phyloP scores from a whole-genome alignment of 768 basidiomycete species.

The Russula griseocarnosa region DNA sequence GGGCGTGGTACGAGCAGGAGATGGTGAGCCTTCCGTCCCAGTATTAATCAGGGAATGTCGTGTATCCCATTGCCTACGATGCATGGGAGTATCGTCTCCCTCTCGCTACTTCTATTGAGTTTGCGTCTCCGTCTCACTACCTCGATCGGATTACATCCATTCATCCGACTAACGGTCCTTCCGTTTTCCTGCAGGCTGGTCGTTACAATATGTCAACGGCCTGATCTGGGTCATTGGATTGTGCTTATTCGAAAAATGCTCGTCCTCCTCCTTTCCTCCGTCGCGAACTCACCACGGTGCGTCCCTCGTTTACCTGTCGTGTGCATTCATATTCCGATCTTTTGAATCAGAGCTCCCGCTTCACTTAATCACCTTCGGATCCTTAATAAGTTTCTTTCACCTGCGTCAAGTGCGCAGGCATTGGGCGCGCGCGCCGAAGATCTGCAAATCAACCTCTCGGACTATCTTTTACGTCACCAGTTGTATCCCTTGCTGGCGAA shows the following conservation, averaged over 20 bases:
- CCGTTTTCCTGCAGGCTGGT: slow-evolving; percentile 33
- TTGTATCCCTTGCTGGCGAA: slow-evolving; percentile 13
- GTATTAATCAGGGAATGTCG: neutral
- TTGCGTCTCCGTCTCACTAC: no score
- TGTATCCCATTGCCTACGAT: neutral
- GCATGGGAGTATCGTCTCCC: neutral
- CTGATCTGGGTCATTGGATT: slow-evolving; percentile 52
- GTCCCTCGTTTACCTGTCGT: slow-evolving; percentile 30
- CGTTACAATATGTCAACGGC: slow-evolving; percentile 40
- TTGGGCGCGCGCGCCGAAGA: slow-evolving; percentile 14
- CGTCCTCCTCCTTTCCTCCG: slow-evolving; percentile 49
- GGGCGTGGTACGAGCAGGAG: slow-evolving; percentile 34
- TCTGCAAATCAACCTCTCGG: slow-evolving; percentile 10
- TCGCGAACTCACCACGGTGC: slow-evolving; percentile 50
- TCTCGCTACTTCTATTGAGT: neutral
- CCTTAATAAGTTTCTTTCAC: slow-evolving; percentile 13
- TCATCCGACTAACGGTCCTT: slow-evolving; percentile 30
- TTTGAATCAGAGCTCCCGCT: slow-evolving; percentile 7
- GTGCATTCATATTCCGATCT: slow-evolving; percentile 1
- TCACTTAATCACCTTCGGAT: slow-evolving; percentile 9
- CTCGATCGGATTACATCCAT: neutral
- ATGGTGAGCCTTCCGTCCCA: slow-evolving; percentile 31
- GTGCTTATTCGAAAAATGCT: slow-evolving; percentile 51
- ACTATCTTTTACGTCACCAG: slow-evolving; percentile 7
- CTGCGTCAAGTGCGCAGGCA: slow-evolving; percentile 10